Evolutionary conservation across 345 rosid species (phyloP), one percentile per base, ranked within the genome.

Genomic region (Brassica nigra): DNA sequence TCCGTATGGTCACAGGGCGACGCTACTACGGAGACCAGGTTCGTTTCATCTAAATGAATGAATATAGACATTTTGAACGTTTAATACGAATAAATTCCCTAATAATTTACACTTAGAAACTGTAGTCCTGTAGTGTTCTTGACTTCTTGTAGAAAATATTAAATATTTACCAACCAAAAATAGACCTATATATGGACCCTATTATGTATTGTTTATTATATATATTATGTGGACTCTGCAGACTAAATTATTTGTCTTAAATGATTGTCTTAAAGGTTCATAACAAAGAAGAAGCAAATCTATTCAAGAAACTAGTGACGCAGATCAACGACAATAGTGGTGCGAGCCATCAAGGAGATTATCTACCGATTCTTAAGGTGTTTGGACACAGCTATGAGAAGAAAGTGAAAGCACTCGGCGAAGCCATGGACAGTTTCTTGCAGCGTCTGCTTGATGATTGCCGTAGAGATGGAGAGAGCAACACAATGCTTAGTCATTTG

Each of bases 401-500:
- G 61, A 80, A 16, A 31, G 71, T 70, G 42, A 78, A 29, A 8
- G 39, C 73, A 61, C 75, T 84, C 2, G 82, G 75, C 5, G 55
- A 77, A 47, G 80, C 71, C 34, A 49, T 47, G 68, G 88, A 85
- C 42, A 8, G 23, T 18, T 81, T 84, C 74, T 66, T 83, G 12
- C 88, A 84, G 61, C 76, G 80, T 12, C 59, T 88, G 74, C 64
- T 88, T 30, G 86, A 87, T 14, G 85, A 84, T 36, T 81, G 79
- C 52, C 73, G 80, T 34, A 76, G 61, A 28, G 78, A 79, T 62
- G 74, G 64, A 61, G 75, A 74, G 44, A 79, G 16, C 65, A 74
- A 85, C 58, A 87, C 86, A 7, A 84, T 89, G 88, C 80, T 86
- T 62, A 75, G 81, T 49, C 87, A 83, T 34, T 72, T 86, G 65